Base-by-base conservation (phyloP, 2,329 filamentous ascomycete genomes). In the Pseudogymnoascus pannorum region DNA sequence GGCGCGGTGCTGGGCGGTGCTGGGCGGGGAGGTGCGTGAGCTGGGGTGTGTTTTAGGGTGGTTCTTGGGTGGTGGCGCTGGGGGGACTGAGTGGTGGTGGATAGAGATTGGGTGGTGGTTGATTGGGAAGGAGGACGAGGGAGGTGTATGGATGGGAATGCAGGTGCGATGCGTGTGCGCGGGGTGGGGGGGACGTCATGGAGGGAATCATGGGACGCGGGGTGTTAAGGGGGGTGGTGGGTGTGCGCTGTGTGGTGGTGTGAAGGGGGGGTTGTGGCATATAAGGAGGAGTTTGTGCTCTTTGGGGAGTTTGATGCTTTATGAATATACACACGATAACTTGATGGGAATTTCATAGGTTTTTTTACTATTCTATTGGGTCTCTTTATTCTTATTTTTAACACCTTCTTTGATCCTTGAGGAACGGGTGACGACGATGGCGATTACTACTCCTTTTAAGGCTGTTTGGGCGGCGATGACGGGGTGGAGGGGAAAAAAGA, bases 241-340 rank as follows among this genome's bases (percentile, higher is more conserved):
- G 20, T 11, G 33, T 2, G 33, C 14, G 33, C 9, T 35, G 33
- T n/a, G 38, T 42, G 40, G 40, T 44, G 5, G 20, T 44, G 40
- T 5, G 40, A 44, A 24, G 1, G 18, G 40, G 20, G 2, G 2
- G 5, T 42, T 20, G 18, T 8, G 38, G 20, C 40, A 44, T 44
- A 44, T 44, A 44, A 44, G 40, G 40, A 44, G 40, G 40, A 20
- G 40, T n/a, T 42, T 42, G 40, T 44, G 40, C 40, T 44, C 40
- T 22, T 20, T 18, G 20, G 5, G 16, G n/a, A 4, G 16, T 11
- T 42, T 20, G 20, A 2, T 22, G 18, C 4, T 44, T n/a, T 24
- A 24, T n/a, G 4, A 12, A 7, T 16, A 38, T 7, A 38, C 3
- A 42, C 8, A 20, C 40, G 11, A 44, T 7, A 24, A 18, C n/a